Evolutionary conservation across 805 yeast genomes (phyloP).

Genomic region (Sporopachydermia lactativora): DNA sequence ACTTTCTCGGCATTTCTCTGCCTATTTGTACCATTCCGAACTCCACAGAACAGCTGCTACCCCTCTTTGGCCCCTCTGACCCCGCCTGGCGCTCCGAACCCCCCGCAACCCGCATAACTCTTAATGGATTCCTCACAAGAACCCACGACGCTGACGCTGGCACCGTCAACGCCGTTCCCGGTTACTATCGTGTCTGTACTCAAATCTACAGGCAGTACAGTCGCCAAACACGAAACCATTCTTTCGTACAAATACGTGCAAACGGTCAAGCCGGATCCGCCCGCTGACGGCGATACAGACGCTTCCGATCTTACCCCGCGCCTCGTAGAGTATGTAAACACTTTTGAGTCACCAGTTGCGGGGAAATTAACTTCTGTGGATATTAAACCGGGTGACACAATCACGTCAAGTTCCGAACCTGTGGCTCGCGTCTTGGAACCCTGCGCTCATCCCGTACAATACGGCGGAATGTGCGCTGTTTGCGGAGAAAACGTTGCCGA

Average conservation of each 20-base stretch:
- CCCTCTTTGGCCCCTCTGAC: too few species aligned
- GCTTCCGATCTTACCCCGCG: background rate
- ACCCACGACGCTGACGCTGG: constrained; percentile 13
- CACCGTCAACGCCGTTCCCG: constrained; percentile 23
- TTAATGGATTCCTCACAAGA: constrained; percentile 1
- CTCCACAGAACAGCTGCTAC: too few species aligned
- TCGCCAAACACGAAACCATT: constrained; percentile 24
- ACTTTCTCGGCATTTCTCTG: too few species aligned
- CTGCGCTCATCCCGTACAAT: constrained; percentile 86
- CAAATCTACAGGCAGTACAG: constrained; percentile 17
- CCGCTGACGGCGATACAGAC: constrained; percentile 28
- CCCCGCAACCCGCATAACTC: constrained; percentile 1
- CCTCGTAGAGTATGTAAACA: constrained; percentile 3
- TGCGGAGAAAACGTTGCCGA: constrained; percentile 70
- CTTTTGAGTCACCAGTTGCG: constrained; percentile 72
- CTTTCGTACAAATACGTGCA: constrained; percentile 30
- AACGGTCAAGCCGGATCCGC: constrained; percentile 41
- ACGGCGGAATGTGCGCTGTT: constrained; percentile 86
- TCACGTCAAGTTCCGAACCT: constrained; percentile 30
- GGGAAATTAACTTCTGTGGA: constrained; percentile 45
- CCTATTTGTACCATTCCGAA: too few species aligned
- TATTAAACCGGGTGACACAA: constrained; percentile 44
- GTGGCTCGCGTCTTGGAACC: constrained; percentile 59
- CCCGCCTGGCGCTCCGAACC: too few species aligned
- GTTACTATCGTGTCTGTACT: constrained; percentile 23